phyloP scores from a whole-genome alignment of 345 rosid genomes.

The Gossypium longicalyx region DNA sequence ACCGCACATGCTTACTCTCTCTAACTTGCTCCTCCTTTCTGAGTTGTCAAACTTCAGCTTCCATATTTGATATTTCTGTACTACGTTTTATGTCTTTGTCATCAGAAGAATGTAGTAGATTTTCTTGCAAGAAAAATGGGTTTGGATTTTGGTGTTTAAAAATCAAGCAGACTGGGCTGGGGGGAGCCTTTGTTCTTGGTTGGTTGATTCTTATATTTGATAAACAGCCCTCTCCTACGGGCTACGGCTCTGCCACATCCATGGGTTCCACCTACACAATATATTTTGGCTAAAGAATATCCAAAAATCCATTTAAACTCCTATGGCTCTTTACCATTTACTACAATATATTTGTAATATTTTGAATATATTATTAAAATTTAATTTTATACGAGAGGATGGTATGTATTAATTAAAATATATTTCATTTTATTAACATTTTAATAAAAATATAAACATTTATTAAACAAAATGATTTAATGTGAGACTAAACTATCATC shows the following conservation, averaged over 20 bases:
- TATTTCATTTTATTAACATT: too few relatives aligned
- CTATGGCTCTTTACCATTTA: too few relatives aligned
- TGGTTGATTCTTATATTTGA: background rate
- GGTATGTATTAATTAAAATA: too few relatives aligned
- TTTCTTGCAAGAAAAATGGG: background rate
- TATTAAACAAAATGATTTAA: too few relatives aligned
- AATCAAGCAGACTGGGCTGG: background rate
- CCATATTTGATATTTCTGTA: background rate
- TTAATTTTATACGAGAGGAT: too few relatives aligned
- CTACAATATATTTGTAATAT: too few relatives aligned
- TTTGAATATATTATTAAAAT: too few relatives aligned
- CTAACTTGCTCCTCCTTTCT: constrained; percentile 2
- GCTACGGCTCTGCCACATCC: background rate
- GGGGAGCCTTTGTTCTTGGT: background rate
- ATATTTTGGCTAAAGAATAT: background rate
- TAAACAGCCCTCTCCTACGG: background rate
- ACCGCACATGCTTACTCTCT: constrained; percentile 15
- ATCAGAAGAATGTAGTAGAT: background rate
- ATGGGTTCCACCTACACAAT: background rate
- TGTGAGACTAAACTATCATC: too few relatives aligned
- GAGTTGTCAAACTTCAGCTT: background rate
- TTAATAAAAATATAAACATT: too few relatives aligned
- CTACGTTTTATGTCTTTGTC: background rate
- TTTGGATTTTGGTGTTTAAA: background rate
- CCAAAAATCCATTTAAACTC: too few relatives aligned